Evolutionary conservation across 805 yeast genomes (phyloP).

Genomic region (Kuraishia borneana): DNA sequence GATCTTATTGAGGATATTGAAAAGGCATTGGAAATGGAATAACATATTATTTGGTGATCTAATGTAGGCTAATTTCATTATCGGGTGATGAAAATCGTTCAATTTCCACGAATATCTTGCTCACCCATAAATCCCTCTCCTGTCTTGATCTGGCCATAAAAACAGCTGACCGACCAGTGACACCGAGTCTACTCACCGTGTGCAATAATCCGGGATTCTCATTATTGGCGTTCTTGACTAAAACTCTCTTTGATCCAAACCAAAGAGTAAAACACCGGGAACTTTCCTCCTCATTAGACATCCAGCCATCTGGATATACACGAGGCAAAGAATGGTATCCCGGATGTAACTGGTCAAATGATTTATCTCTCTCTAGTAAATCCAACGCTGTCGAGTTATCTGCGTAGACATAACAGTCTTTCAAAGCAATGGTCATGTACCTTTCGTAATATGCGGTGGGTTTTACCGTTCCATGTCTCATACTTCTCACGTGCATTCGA

Average conservation of each 20-base stretch:
- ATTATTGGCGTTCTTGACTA: constrained; percentile 14
- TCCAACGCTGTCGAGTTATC: constrained; percentile 52
- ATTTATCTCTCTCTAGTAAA: constrained; percentile 27
- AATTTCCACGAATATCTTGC: constrained; percentile 28
- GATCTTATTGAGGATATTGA: neutral
- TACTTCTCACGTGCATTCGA: constrained; percentile 34
- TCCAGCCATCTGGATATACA: constrained; percentile 75
- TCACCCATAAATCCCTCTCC: constrained; percentile 80
- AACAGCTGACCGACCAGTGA: constrained; percentile 55
- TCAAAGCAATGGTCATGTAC: constrained; percentile 48
- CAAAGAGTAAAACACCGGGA: constrained; percentile 74
- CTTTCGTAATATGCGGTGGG: constrained; percentile 38
- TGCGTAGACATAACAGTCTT: constrained; percentile 65
- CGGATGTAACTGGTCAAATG: constrained; percentile 35
- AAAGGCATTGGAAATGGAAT: constrained; percentile 1
- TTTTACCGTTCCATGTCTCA: constrained; percentile 28
- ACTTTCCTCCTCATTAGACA: constrained; percentile 66
- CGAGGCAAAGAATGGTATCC: constrained; percentile 57
- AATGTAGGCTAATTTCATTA: constrained; percentile 1
- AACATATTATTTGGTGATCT: neutral
- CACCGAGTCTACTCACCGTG: constrained; percentile 45
- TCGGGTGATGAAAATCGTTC: constrained; percentile 22
- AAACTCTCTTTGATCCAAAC: constrained; percentile 56
- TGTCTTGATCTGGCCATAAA: constrained; percentile 76
- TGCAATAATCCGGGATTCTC: constrained; percentile 21